A percentile compares a stretch with the other conserved stretches of the same genome.
Evolutionary conservation across 768 basidiomycete species (phyloP).

Genomic region (Lyophyllum atratum): DNA sequence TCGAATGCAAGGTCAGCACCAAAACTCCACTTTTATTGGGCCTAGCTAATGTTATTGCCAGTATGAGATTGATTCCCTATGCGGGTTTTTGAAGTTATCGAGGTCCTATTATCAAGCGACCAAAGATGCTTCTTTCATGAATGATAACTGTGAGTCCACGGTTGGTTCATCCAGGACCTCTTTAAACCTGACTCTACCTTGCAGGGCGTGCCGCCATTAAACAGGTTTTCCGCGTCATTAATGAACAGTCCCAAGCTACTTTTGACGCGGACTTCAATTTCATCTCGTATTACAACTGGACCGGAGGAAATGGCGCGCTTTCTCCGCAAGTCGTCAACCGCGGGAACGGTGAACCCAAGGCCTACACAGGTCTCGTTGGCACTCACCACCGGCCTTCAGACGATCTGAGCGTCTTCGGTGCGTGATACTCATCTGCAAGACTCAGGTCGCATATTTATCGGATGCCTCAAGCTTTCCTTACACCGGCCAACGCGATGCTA

Average conservation of each 20-base stretch:
- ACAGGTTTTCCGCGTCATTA: slow-evolving; percentile 75
- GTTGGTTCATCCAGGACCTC: not conserved
- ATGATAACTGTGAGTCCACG: slow-evolving; percentile 55
- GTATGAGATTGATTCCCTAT: slow-evolving; percentile 82
- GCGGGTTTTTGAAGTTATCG: slow-evolving; percentile 79
- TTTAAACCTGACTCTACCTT: slow-evolving; percentile 8
- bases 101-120: slow-evolving; percentile 73
- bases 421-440: slow-evolving; percentile 14
- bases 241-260: slow-evolving; percentile 73
- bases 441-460: not conserved
- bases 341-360: slow-evolving; percentile 78
- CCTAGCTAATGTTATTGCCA: slow-evolving; percentile 20
- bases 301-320: slow-evolving; percentile 65
- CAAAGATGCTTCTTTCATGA: slow-evolving; percentile 71
- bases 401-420: slow-evolving; percentile 69
- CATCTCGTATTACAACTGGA: slow-evolving; percentile 83
- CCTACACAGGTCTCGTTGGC: slow-evolving; percentile 72
- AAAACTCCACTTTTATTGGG: not conserved
- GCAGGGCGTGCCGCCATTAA: slow-evolving; percentile 68
- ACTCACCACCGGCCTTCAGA: slow-evolving; percentile 80
- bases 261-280: slow-evolving; percentile 74
- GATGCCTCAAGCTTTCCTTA: slow-evolving; percentile 59
- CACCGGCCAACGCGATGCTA: slow-evolving; percentile 82
- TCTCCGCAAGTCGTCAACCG: slow-evolving; percentile 64
- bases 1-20: slow-evolving; percentile 73